These are phyloP conservation scores for Fusarium setosum DNA, from an alignment of 2,329 filamentous ascomycete genomes.

Conservation along the genomic window DNA sequence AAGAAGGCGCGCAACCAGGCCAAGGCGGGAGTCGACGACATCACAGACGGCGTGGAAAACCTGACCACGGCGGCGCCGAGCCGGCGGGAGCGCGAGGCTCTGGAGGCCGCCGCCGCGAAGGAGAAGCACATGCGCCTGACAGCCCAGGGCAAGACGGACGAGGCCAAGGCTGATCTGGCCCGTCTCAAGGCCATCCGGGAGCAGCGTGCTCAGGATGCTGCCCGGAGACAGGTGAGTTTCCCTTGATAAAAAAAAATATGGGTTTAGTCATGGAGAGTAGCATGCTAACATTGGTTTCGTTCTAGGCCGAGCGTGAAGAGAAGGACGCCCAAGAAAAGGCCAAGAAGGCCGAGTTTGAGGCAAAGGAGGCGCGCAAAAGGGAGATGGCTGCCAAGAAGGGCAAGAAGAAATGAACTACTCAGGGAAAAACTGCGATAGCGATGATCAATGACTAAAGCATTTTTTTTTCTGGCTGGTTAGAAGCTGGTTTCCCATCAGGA, in stretches of 20 bases:
- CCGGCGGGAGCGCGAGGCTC: constrained; percentile 74
- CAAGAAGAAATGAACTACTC: constrained; percentile 56
- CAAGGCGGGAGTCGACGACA: constrained; percentile 58
- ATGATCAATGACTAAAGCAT: constrained; percentile 3
- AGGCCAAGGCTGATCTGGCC: constrained; percentile 90
- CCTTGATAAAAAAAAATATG: too few relatives aligned
- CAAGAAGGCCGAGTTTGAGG: constrained; percentile 63
- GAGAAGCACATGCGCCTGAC: constrained; percentile 93
- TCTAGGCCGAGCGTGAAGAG: constrained; percentile 69
- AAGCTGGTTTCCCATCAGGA: neutral
- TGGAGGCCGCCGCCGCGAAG: constrained; percentile 88
- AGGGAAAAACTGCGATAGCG: neutral
- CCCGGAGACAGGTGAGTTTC: constrained; percentile 76
- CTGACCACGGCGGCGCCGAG: constrained; percentile 58
- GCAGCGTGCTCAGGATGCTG: constrained; percentile 86
- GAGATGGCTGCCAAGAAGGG: constrained; percentile 63
- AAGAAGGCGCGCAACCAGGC: constrained; percentile 75
- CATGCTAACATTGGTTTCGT: constrained; percentile 37
- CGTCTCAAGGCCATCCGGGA: constrained; percentile 85
- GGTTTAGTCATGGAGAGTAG: neutral
- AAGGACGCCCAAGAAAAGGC: constrained; percentile 62
- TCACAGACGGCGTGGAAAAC: constrained; percentile 67
- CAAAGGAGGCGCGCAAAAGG: constrained; percentile 64
- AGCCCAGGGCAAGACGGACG: constrained; percentile 95
- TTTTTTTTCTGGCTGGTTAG: constrained; percentile 1